phyloP scores from a whole-genome alignment of 805 yeast species.

The Phaffomyces thermotolerans region DNA sequence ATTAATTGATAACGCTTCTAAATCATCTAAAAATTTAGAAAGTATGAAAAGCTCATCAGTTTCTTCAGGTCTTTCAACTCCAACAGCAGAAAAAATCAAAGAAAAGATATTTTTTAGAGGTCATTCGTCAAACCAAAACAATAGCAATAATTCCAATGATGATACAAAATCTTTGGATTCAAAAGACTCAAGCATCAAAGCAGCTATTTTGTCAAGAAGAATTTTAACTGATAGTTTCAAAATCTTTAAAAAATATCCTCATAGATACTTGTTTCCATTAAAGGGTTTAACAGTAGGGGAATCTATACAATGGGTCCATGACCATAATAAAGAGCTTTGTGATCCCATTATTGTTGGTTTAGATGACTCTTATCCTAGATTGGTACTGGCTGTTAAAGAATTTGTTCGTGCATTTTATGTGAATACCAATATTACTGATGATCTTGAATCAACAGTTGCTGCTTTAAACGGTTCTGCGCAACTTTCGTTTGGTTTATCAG shows the following conservation, averaged over 20 bases:
- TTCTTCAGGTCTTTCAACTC: conserved; percentile 16
- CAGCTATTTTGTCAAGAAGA: conserved; percentile 17
- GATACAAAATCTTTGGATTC: conserved; percentile 13
- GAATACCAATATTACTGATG: conserved; percentile 24
- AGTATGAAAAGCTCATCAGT: conserved; percentile 13
- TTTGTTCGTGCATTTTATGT: conserved; percentile 29
- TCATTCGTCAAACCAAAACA: conserved; percentile 13
- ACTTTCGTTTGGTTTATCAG: conserved; percentile 31
- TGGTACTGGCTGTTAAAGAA: conserved; percentile 30
- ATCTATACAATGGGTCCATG: conserved; percentile 4
- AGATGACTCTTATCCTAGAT: conserved; percentile 28
- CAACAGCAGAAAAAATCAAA: conserved; percentile 21
- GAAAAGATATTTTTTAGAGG: conserved; percentile 21
- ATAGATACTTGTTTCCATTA: conserved; percentile 21
- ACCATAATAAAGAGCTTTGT: conserved; percentile 3
- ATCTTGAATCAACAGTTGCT: conserved; percentile 25
- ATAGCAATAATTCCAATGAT: conserved; percentile 7
- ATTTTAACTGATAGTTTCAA: conserved; percentile 25
- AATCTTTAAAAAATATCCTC: conserved; percentile 29
- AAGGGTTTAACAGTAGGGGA: conserved; percentile 2
- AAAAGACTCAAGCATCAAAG: conserved; percentile 8
- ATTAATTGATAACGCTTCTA: conserved; percentile 2
- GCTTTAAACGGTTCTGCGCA: conserved; percentile 33
- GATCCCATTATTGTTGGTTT: conserved; percentile 35
- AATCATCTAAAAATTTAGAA: conserved; percentile 4